Conservation (phyloP, 169 alveolate genomes). For the Plasmodium cynomolgi region DNA sequence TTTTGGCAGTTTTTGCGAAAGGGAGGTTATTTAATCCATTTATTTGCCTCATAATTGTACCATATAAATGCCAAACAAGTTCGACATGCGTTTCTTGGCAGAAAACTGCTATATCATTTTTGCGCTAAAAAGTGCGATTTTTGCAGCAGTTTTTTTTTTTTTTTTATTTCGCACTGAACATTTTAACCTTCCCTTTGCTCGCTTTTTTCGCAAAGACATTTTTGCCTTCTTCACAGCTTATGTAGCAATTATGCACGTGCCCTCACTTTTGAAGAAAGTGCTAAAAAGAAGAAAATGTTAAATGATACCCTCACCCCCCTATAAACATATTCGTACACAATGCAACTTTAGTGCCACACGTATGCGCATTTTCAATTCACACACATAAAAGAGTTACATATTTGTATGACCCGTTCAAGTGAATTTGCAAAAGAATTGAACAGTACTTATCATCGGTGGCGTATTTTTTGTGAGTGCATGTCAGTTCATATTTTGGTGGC, state of each 20-base stretch:
- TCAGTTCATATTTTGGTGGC: neutral
- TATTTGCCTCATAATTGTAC: neutral
- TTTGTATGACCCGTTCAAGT: neutral
- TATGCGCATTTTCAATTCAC: constrained; percentile 5
- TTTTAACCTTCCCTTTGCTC: neutral
- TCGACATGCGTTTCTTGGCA: neutral
- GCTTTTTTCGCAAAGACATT: neutral
- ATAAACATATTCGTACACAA: neutral
- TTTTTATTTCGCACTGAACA: neutral
- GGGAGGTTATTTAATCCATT: neutral
- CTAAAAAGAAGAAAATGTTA: neutral
- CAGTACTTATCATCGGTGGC: neutral
- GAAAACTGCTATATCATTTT: neutral
- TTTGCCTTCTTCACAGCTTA: neutral
- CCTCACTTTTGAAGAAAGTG: neutral
- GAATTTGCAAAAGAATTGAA: constrained; percentile 8
- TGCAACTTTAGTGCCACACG: neutral
- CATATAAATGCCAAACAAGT: neutral
- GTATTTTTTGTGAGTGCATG: constrained; percentile 14
- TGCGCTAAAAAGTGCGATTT: neutral
- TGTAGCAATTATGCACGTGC: neutral
- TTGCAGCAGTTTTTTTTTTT: neutral
- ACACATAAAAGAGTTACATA: neutral
- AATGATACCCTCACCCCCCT: neutral
- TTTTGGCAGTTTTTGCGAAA: neutral